These are phyloP conservation scores for Grigorovia transvaalensis DNA, from an alignment of 805 yeast genomes.

Conservation along the genomic window DNA sequence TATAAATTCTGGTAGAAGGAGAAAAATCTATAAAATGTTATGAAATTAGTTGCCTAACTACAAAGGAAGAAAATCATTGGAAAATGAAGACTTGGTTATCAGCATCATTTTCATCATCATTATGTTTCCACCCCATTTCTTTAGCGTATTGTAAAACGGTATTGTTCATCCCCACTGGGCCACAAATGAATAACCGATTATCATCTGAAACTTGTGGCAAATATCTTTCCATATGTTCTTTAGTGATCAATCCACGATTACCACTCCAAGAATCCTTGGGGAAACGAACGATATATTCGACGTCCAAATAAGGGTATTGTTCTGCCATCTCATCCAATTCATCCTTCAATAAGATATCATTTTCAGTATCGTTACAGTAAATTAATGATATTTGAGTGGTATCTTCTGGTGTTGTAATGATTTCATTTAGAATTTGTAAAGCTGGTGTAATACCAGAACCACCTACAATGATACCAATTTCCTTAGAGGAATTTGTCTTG, in stretches of 20 bases:
- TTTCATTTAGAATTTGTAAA: constrained; percentile 63
- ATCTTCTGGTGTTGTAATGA: constrained; percentile 62
- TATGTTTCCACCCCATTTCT: constrained; percentile 50
- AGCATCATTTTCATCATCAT: constrained; percentile 10
- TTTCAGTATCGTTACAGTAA: constrained; percentile 66
- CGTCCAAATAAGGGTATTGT: constrained; percentile 51
- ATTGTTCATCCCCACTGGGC: constrained; percentile 62
- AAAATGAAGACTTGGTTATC: constrained; percentile 51
- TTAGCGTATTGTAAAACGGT: constrained; percentile 39
- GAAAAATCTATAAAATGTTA: background rate
- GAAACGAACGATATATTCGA: constrained; percentile 46
- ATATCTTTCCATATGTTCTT: constrained; percentile 43
- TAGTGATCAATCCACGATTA: constrained; percentile 47
- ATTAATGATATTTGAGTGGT: constrained; percentile 49
- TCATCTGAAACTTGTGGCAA: constrained; percentile 41
- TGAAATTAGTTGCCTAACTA: background rate
- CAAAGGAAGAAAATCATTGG: constrained; percentile 11
- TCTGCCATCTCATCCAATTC: constrained; percentile 63
- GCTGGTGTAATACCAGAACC: constrained; percentile 90
- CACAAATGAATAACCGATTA: constrained; percentile 60
- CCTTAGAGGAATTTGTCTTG: constrained; percentile 46
- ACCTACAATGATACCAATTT: constrained; percentile 66
- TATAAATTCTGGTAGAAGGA: too few species aligned
- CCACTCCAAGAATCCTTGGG: constrained; percentile 49
- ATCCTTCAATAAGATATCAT: constrained; percentile 60